Percentiles rank a stretch among this genome's conserved stretches.
phyloP scores from a whole-genome alignment of 108 stramenopile species.

The Nitzschia sp. region DNA sequence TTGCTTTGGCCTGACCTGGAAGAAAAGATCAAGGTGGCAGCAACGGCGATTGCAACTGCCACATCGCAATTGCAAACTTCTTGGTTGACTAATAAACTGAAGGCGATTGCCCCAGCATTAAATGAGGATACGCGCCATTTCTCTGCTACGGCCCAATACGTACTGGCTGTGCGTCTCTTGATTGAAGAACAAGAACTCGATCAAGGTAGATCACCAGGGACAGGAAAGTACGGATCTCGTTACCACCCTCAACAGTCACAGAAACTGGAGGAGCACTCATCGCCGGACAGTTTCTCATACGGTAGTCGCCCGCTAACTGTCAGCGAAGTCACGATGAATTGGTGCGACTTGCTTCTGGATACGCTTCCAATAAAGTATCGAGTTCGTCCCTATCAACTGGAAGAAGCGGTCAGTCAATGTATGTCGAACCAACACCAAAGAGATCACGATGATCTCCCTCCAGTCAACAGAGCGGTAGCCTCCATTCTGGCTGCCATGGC shows the following conservation, averaged over 20 bases:
- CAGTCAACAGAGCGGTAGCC: neutral
- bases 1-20: neutral
- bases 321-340: neutral
- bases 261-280: neutral
- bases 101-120: neutral
- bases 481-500: neutral
- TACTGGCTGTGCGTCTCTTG: neutral
- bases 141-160: neutral
- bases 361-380: neutral
- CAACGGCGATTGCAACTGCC: neutral
- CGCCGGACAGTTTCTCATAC: neutral
- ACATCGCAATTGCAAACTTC: neutral
- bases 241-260: neutral
- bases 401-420: neutral
- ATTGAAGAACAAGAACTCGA: neutral
- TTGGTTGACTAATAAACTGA: neutral
- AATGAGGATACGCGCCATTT: neutral
- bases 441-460: neutral
- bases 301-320: neutral
- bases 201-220: neutral
- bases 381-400: neutral
- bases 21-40: neutral
- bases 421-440: neutral
- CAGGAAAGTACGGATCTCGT: neutral
- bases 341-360: neutral